Evolutionary conservation across 371 early-diverging fungal species (phyloP).

Genomic region (Actinomortierella wolfii): DNA sequence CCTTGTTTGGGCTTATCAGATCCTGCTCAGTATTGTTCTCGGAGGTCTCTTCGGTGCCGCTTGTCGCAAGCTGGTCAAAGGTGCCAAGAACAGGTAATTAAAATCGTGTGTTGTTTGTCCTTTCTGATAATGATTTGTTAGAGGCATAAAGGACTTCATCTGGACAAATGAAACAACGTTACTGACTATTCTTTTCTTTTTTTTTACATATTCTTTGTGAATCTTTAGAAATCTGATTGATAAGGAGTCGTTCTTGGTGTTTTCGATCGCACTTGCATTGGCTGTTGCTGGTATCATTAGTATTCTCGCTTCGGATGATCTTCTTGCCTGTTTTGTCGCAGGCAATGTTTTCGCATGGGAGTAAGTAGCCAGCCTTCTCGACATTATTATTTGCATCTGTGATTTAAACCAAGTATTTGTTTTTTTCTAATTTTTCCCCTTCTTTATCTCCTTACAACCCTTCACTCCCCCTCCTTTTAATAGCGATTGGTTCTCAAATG

Average conservation of each 20-base stretch:
- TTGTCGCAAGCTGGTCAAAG: slow-evolving; percentile 71
- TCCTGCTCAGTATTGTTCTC: slow-evolving; percentile 72
- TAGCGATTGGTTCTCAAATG: slow-evolving; percentile 85
- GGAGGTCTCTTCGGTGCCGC: slow-evolving; percentile 83
- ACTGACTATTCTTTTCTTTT: slow-evolving; percentile 2
- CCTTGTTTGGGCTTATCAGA: slow-evolving; percentile 74
- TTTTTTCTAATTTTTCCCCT: slow-evolving; percentile 1
- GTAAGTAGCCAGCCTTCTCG: slow-evolving; percentile 47
- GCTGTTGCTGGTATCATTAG: slow-evolving; percentile 80
- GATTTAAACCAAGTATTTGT: background rate
- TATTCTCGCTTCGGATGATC: slow-evolving; percentile 82
- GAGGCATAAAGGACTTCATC: slow-evolving; percentile 1
- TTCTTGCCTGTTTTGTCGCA: slow-evolving; percentile 91
- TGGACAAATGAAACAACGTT: background rate
- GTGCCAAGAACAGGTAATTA: slow-evolving; percentile 67
- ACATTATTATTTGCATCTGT: slow-evolving; percentile 1
- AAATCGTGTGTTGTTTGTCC: slow-evolving; percentile 8
- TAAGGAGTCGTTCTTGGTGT: slow-evolving; percentile 87
- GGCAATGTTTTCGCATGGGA: slow-evolving; percentile 92
- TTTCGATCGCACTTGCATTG: slow-evolving; percentile 83
- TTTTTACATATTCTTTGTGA: background rate
- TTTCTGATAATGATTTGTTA: background rate
- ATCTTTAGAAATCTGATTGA: slow-evolving; percentile 74
- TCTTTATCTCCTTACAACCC: background rate
- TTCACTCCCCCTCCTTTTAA: background rate